A percentile compares a stretch with the other conserved stretches of the same genome.
Evolutionary conservation across 2,329 filamentous ascomycete genomes (phyloP).

Genomic region (Neopestalotiopsis sp.): DNA sequence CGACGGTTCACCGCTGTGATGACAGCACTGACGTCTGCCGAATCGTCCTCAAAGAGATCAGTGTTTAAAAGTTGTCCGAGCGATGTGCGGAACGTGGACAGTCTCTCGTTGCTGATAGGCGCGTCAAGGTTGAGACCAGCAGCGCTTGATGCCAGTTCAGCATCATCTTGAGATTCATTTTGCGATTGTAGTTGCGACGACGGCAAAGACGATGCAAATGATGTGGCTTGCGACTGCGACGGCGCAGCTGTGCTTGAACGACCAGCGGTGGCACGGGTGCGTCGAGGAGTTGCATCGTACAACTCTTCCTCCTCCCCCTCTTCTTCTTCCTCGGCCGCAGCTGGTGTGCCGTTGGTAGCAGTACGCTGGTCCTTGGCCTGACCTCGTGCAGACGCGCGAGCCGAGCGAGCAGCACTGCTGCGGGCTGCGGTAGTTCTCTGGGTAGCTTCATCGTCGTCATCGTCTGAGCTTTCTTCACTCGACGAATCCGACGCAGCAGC

Average conservation of each 20-base stretch:
- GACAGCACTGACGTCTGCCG: conserved; percentile 76
- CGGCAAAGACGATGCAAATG: conserved; percentile 80
- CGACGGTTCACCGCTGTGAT: conserved; percentile 80
- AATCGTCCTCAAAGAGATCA: conserved; percentile 85
- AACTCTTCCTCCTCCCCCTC: conserved; percentile 57
- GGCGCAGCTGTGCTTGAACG: conserved; percentile 39
- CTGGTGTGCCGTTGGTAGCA: conserved; percentile 34
- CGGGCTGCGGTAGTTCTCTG: conserved; percentile 44
- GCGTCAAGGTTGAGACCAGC: conserved; percentile 44
- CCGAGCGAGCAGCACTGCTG: conserved; percentile 41
- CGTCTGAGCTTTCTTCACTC: conserved; percentile 64
- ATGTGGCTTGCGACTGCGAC: conserved; percentile 55
- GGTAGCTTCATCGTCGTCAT: conserved; percentile 49
- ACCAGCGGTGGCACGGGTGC: conserved; percentile 37
- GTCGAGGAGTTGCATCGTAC: conserved; percentile 48
- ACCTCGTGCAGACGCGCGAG: conserved; percentile 29
- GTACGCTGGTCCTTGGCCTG: conserved; percentile 35
- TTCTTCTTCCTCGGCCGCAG: conserved; percentile 42
- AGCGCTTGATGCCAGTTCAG: conserved; percentile 37
- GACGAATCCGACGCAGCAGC: conserved; percentile 63
- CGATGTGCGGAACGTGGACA: conserved; percentile 78
- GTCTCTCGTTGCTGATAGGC: conserved; percentile 65
- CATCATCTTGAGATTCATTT: conserved; percentile 48
- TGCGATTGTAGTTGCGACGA: conserved; percentile 70
- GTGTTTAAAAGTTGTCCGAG: conserved; percentile 85